Evolutionary conservation across 257 asterid genomes (phyloP).

Genomic region (Lycium ferocissimum): DNA sequence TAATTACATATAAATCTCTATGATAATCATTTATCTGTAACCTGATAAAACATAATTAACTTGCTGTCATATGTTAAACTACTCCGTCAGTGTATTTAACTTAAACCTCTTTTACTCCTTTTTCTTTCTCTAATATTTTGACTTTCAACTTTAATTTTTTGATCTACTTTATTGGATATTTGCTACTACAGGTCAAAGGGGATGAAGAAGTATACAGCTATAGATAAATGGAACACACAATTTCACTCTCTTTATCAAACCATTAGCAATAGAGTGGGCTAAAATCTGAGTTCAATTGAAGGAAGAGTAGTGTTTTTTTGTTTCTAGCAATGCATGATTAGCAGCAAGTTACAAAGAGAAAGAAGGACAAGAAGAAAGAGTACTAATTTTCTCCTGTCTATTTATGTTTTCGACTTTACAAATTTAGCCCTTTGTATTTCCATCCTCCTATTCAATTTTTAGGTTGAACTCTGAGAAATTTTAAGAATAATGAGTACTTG

Average conservation of each 20-base stretch:
- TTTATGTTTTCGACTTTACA: background rate
- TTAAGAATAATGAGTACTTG: background rate
- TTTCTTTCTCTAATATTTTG: background rate
- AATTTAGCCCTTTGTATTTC: constrained; percentile 6
- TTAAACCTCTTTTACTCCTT: background rate
- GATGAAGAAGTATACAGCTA: constrained; percentile 88
- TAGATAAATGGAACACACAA: constrained; percentile 96
- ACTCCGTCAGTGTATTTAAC: background rate
- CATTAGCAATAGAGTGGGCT: constrained; percentile 76
- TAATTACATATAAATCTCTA: background rate
- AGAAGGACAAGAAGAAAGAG: background rate
- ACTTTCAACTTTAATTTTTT: no score
- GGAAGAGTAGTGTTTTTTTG: background rate
- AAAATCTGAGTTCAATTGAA: constrained; percentile 33
- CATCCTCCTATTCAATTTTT: background rate
- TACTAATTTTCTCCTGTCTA: background rate
- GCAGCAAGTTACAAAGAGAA: background rate
- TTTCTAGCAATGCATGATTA: background rate
- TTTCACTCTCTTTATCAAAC: constrained; percentile 80
- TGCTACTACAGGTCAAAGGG: constrained; percentile 74
- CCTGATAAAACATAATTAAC: background rate
- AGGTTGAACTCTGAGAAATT: background rate
- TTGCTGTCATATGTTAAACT: background rate
- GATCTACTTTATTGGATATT: background rate
- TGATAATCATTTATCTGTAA: background rate